Conservation (phyloP, 805 yeast genomes). For the Vanderwaltozyma yarrowii region DNA sequence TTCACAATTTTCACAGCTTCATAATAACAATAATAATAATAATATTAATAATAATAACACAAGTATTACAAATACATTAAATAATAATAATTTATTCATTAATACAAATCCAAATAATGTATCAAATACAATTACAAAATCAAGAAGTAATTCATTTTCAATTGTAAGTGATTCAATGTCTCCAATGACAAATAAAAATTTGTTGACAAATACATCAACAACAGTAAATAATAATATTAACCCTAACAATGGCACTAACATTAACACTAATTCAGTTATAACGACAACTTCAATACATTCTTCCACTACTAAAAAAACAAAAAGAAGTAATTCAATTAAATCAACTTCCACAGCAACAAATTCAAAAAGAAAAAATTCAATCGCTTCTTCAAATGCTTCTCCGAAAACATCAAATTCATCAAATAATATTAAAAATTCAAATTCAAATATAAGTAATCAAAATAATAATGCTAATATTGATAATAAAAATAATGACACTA, state of each 20-base stretch:
- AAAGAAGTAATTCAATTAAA: constrained; percentile 5
- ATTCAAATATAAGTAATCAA: not conserved
- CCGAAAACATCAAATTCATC: constrained; percentile 1
- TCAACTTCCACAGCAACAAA: not conserved
- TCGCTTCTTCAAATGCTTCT: constrained; percentile 1
- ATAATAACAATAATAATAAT: constrained; percentile 2
- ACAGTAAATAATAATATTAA: too few relatives aligned
- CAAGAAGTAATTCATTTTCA: constrained; percentile 20
- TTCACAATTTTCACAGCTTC: constrained; percentile 21
- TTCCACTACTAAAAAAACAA: not conserved
- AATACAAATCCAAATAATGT: not conserved
- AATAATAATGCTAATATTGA: too few relatives aligned
- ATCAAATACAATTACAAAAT: constrained; percentile 3
- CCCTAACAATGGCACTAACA: not conserved
- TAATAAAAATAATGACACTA: not conserved
- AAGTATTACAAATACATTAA: not conserved
- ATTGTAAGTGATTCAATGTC: constrained; percentile 25
- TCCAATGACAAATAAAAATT: too few relatives aligned
- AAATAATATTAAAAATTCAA: not conserved
- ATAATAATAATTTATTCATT: too few relatives aligned
- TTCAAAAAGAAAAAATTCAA: constrained; percentile 1
- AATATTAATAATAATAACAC: not conserved
- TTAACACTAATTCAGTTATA: not conserved
- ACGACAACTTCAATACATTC: too few relatives aligned
- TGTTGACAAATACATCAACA: too few relatives aligned